Percentiles rank a stretch among this genome's conserved stretches.
Evolutionary conservation across 2,329 filamentous ascomycete genomes (phyloP).

Genomic region (Sporothrix variecibatus): DNA sequence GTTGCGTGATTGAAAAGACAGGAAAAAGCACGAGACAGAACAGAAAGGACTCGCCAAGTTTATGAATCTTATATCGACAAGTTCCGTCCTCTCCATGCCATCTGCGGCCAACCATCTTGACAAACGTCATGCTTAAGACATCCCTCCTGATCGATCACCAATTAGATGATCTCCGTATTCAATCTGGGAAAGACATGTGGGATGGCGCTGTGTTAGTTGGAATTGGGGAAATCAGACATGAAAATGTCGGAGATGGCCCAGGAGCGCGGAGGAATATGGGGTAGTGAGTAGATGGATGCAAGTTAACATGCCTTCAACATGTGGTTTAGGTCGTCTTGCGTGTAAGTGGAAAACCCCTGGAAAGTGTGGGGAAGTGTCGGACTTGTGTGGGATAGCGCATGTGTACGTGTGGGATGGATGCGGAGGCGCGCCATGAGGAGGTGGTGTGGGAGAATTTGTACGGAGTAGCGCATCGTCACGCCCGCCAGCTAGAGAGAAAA

Average conservation of each 20-base stretch:
- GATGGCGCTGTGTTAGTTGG: neutral
- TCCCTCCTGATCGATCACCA: neutral
- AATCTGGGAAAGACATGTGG: neutral
- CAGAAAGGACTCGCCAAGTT: neutral
- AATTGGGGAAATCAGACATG: neutral
- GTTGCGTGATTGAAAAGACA: too few species aligned
- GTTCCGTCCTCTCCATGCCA: neutral
- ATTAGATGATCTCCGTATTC: neutral
- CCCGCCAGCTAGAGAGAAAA: too few species aligned
- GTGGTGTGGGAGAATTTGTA: neutral
- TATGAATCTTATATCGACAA: neutral
- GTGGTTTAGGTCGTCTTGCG: neutral
- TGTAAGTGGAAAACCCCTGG: neutral
- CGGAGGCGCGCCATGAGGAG: neutral
- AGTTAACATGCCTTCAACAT: too few species aligned
- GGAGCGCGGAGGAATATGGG: neutral
- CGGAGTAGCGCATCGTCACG: too few species aligned
- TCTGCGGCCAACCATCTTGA: too few species aligned
- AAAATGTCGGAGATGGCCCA: neutral
- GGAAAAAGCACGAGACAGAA: neutral
- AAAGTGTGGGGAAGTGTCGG: constrained; percentile 4
- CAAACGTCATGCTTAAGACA: too few species aligned
- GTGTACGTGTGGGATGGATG: neutral
- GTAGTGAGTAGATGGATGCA: neutral
- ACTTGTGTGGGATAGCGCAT: neutral